Evolutionary conservation across 805 yeast genomes (phyloP), one percentile per base, ranked within the genome.

Genomic region (Starmerella stigmatis): DNA sequence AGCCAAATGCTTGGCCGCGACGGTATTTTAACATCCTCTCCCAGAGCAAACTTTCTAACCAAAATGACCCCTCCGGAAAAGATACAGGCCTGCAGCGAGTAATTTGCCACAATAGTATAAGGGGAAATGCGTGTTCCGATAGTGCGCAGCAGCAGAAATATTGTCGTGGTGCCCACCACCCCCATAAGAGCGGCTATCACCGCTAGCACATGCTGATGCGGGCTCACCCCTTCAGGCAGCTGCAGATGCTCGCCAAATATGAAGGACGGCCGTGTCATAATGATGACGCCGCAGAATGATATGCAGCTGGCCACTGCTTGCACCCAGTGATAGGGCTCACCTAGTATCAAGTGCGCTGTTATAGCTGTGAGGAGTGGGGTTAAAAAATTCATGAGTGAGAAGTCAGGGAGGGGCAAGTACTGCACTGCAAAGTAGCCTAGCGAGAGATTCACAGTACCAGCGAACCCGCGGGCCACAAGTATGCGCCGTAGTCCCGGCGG

Each of bases 121-220:
- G 95, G 85, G 61, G 85, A 94, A 1, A 85, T 89, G 31, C 74
- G 64, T 41, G 72, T 73, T 19, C 94, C 94, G 25, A 86, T 81
- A 50, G 73, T 75, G 30, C 94, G 69, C 45, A 86, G 74, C 7
- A 78, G 39, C 26, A 48, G 39, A 39, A 51, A 32, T 2, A 49
- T 43, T 8, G 37, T 15, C 12, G 43, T 17, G 4, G 45, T 17
- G 17, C 45, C 47, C 7, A 31, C n/a, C n/a, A 32, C 37, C 21
- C 44, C 47, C 17, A 44, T 19, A 5, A 43, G 22, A 10, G 36
- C 55, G 8, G 81, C 81, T 2, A 94, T 86, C 3, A 75, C 74
- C 7, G 67, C 56, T 0, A 83, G 79, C 56, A 44, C 89, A 65
- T 31, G 72, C 73, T 21, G 31, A 10, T 43, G 20, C 11, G 20